Evolutionary conservation across 371 early-diverging fungal species (phyloP).

Genomic region (Lichtheimia hyalospora): DNA sequence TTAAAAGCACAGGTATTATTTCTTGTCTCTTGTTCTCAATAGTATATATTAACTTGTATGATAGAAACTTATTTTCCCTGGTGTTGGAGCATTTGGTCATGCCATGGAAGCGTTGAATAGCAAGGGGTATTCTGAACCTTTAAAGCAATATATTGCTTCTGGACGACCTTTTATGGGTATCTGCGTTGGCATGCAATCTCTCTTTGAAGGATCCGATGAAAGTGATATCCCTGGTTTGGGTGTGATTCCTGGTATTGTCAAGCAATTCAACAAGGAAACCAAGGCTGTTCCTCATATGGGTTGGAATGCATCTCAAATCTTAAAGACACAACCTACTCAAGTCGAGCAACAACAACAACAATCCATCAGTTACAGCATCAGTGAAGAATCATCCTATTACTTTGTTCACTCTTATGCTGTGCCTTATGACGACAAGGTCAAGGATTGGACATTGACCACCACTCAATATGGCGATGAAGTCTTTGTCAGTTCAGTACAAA

Average conservation of each 20-base stretch:
- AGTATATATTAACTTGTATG: neutral
- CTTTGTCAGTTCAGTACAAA: conserved; percentile 82
- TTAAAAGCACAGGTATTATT: conserved; percentile 80
- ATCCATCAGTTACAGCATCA: conserved; percentile 39
- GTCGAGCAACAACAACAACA: conserved; percentile 22
- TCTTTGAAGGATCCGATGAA: conserved; percentile 93
- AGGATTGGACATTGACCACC: conserved; percentile 71
- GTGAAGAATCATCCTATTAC: conserved; percentile 72
- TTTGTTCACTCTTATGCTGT: conserved; percentile 97
- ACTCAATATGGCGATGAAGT: conserved; percentile 87
- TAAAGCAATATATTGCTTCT: conserved; percentile 78
- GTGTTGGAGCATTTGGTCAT: conserved; percentile 95
- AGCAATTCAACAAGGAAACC: conserved; percentile 61
- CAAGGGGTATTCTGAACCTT: conserved; percentile 79
- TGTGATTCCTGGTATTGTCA: conserved; percentile 74
- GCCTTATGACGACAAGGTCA: conserved; percentile 51
- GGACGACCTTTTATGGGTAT: conserved; percentile 95
- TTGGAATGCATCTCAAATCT: conserved; percentile 81
- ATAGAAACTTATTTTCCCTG: conserved; percentile 96
- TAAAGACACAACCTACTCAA: conserved; percentile 25
- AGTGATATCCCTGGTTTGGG: conserved; percentile 81
- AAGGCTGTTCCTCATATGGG: conserved; percentile 98
- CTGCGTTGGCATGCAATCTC: conserved; percentile 97
- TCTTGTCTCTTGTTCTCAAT: neutral
- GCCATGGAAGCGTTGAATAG: conserved; percentile 81